Conservation (phyloP, 176 grass and related monocot species). For the Juncus inflexus region DNA sequence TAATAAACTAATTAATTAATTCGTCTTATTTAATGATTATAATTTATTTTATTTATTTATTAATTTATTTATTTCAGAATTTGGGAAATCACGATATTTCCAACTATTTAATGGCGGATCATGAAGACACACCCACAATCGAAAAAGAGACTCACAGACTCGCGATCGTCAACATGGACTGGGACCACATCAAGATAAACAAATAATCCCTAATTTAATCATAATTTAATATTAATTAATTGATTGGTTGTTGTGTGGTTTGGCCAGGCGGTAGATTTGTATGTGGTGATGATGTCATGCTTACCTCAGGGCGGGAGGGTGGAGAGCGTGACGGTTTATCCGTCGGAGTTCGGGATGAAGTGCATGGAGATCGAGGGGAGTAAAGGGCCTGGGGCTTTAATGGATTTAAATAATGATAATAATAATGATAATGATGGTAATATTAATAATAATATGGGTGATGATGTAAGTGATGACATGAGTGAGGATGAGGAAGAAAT, state of each 20-base stretch:
- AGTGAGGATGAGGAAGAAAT: neutral
- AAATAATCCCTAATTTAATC: neutral
- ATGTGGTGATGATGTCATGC: slow-evolving; percentile 83
- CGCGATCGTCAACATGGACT: slow-evolving; percentile 92
- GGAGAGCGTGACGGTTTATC: slow-evolving; percentile 66
- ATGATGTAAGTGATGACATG: slow-evolving; percentile 26
- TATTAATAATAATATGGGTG: slow-evolving; percentile 21
- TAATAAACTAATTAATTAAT: neutral
- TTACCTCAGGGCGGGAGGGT: slow-evolving; percentile 61
- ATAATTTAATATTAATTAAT: neutral
- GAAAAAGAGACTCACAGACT: slow-evolving; percentile 76
- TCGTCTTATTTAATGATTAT: neutral
- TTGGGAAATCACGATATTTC: slow-evolving; percentile 62
- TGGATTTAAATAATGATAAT: slow-evolving; percentile 24
- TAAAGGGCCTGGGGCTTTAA: slow-evolving; percentile 51
- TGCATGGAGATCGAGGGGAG: slow-evolving; percentile 76
- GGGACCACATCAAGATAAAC: slow-evolving; percentile 89
- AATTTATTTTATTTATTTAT: slow-evolving; percentile 8
- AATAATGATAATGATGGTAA: neutral
- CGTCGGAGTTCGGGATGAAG: slow-evolving; percentile 80
- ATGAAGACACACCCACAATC: slow-evolving; percentile 65
- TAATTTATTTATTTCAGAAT: slow-evolving; percentile 31
- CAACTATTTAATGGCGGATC: slow-evolving; percentile 58
- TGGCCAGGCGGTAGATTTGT: slow-evolving; percentile 72
- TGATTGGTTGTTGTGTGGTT: slow-evolving; percentile 2